These are phyloP conservation scores for Strobilomyces echinocephalus DNA, from an alignment of 768 basidiomycete genomes.

Conservation along the genomic window DNA sequence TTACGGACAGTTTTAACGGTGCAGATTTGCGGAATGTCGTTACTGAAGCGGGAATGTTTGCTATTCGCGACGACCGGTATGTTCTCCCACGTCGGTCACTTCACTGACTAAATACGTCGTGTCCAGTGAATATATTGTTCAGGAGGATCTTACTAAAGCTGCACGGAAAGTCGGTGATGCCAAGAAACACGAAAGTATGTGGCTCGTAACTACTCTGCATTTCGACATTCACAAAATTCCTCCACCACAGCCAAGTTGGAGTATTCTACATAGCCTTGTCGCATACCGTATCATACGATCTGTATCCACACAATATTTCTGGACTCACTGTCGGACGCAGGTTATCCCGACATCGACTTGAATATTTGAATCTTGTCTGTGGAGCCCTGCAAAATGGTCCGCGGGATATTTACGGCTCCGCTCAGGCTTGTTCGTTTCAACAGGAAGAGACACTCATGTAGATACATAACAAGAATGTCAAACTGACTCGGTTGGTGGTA, in stretches of 20 bases:
- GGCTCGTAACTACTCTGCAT: neutral
- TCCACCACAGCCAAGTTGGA: conserved; percentile 37
- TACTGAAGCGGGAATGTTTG: conserved; percentile 97
- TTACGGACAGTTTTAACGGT: conserved; percentile 92
- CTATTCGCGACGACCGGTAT: conserved; percentile 90
- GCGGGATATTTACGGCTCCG: too few species aligned
- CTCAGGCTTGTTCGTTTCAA: too few species aligned
- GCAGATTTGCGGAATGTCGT: conserved; percentile 94
- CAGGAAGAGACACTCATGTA: too few species aligned
- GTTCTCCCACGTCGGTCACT: conserved; percentile 16
- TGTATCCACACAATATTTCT: too few species aligned
- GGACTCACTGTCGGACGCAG: too few species aligned
- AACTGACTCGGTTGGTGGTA: too few species aligned
- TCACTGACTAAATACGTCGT: conserved; percentile 1
- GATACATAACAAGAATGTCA: too few species aligned
- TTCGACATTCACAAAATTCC: neutral
- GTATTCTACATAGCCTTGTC: conserved; percentile 34
- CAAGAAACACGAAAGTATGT: conserved; percentile 95
- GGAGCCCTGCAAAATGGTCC: too few species aligned
- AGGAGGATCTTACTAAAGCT: conserved; percentile 96
- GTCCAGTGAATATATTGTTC: conserved; percentile 77
- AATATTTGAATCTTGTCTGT: too few species aligned
- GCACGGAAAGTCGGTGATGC: conserved; percentile 93
- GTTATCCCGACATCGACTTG: too few species aligned
- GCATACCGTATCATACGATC: too few species aligned